Percentiles rank a stretch among this genome's conserved stretches.
phyloP scores from a whole-genome alignment of 768 basidiomycete species.

The Podaxis pistillaris region DNA sequence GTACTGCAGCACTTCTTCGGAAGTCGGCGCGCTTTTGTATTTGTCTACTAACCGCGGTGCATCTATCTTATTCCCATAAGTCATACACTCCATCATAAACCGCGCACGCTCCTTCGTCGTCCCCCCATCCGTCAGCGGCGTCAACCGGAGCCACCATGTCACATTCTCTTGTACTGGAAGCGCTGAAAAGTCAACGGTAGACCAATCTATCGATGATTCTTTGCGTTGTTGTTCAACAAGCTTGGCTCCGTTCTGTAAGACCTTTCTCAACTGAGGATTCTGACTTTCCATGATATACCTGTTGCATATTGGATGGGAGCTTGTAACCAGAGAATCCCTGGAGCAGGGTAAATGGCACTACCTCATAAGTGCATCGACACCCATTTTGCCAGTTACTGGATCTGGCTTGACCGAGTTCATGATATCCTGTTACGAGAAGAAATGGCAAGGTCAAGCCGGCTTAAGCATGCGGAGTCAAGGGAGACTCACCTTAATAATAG shows the following conservation, averaged over 20 bases:
- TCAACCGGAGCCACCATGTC: slow-evolving; percentile 10
- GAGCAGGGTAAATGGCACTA: neutral
- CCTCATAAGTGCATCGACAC: slow-evolving; percentile 16
- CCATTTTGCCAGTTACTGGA: slow-evolving; percentile 16
- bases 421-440: slow-evolving; percentile 3
- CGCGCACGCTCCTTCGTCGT: neutral
- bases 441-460: neutral
- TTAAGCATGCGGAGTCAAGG: neutral
- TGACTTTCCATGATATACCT: slow-evolving; percentile 17
- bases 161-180: slow-evolving; percentile 8
- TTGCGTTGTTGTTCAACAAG: slow-evolving; percentile 1
- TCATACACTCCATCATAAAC: slow-evolving; percentile 15
- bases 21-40: slow-evolving; percentile 8
- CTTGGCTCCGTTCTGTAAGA: slow-evolving; percentile 6
- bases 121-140: neutral
- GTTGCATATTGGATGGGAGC: neutral
- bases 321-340: neutral
- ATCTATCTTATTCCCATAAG: slow-evolving; percentile 13
- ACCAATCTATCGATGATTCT: slow-evolving; percentile 8
- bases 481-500: neutral
- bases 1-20: slow-evolving; percentile 14
- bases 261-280: slow-evolving; percentile 12
- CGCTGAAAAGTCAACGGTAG: neutral
- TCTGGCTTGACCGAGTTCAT: slow-evolving; percentile 16
- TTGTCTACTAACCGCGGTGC: slow-evolving; percentile 13